These are phyloP conservation scores for Hondaea fermentalgiana DNA, from an alignment of 108 stramenopile genomes.

Conservation along the genomic window DNA sequence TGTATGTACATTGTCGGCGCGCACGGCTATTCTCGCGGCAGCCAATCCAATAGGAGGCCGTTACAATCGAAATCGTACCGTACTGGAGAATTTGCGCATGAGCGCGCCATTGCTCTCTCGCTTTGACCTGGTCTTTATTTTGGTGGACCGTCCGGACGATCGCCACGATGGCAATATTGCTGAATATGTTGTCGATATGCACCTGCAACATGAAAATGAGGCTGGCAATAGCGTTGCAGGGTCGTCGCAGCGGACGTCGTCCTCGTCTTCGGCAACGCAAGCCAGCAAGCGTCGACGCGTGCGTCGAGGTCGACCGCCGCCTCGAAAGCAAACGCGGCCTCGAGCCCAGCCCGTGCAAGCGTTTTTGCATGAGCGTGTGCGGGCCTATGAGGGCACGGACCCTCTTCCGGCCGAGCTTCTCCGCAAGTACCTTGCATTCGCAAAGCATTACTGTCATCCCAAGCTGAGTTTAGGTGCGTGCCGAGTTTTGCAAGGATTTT, in stretches of 20 bases:
- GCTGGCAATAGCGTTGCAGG: no score
- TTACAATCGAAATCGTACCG: constrained; percentile 79
- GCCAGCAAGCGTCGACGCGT: not conserved
- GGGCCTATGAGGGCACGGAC: constrained; percentile 28
- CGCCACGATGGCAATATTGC: constrained; percentile 77
- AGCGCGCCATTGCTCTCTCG: constrained; percentile 82
- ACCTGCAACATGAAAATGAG: constrained; percentile 33
- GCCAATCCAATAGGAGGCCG: constrained; percentile 93
- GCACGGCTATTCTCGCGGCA: constrained; percentile 89
- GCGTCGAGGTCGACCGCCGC: not conserved
- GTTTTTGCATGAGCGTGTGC: not conserved
- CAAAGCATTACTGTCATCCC: constrained; percentile 80
- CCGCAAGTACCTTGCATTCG: constrained; percentile 91
- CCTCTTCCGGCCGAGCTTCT: constrained; percentile 48
- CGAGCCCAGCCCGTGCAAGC: not conserved
- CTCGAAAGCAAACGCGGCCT: not conserved
- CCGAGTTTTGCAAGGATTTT: constrained; percentile 67
- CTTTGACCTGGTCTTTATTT: constrained; percentile 92
- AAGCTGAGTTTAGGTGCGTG: constrained; percentile 74
- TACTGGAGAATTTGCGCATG: constrained; percentile 86
- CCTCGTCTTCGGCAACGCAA: not conserved
- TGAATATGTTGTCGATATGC: constrained; percentile 77
- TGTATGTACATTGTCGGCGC: constrained; percentile 71
- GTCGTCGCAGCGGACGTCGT: no score
- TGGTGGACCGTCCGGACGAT: constrained; percentile 81